These are phyloP conservation scores for Ceratonia siliqua DNA, from an alignment of 306 rosid genomes.

Conservation along the genomic window DNA sequence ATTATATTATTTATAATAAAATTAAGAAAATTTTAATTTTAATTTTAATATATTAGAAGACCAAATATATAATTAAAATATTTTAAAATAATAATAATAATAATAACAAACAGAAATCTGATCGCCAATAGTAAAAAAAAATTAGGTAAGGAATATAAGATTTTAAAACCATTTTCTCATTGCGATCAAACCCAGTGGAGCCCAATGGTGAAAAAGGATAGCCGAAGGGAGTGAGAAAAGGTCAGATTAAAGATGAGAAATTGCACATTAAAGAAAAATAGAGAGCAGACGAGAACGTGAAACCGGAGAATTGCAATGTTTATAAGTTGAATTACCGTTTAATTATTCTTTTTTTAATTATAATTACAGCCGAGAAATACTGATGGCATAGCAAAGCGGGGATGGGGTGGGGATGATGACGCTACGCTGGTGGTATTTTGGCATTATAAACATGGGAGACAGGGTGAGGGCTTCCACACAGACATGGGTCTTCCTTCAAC, in stretches of 20 bases:
- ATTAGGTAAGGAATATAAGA: too few species aligned
- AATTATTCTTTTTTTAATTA: not conserved
- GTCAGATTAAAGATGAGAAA: not conserved
- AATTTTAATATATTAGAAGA: too few species aligned
- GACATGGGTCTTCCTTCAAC: slow-evolving; percentile 10
- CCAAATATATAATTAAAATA: too few species aligned
- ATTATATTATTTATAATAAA: too few species aligned
- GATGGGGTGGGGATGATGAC: slow-evolving; percentile 37
- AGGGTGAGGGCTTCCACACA: not conserved
- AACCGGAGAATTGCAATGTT: not conserved
- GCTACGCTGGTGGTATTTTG: slow-evolving; percentile 45
- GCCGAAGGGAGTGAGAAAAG: not conserved
- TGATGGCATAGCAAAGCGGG: slow-evolving; percentile 14
- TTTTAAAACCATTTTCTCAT: too few species aligned
- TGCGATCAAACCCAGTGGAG: not conserved
- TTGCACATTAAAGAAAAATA: too few species aligned
- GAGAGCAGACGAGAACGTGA: not conserved
- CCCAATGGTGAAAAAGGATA: not conserved
- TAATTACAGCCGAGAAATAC: slow-evolving; percentile 29
- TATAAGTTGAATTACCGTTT: not conserved
- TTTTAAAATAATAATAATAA: too few species aligned
- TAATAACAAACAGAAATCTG: not conserved
- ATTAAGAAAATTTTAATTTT: too few species aligned
- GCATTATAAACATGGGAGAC: slow-evolving; percentile 50
- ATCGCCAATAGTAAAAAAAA: too few species aligned